These are phyloP conservation scores for Magnusiomyces suaveolens DNA, from an alignment of 1,139 yeast genomes.

Conservation along the genomic window DNA sequence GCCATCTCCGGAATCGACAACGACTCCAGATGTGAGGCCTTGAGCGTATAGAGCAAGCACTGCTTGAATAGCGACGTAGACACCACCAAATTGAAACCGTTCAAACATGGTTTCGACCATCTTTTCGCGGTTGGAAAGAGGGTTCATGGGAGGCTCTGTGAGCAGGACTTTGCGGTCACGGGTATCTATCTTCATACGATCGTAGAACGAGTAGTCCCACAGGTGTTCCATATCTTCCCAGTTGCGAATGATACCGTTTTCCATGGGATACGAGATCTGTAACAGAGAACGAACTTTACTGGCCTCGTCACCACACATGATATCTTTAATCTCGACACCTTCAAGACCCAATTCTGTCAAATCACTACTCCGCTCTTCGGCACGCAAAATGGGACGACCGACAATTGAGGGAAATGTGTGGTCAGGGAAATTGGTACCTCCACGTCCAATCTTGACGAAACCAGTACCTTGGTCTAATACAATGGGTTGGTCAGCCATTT, in stretches of 20 bases:
- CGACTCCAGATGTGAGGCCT: slow-evolving; percentile 96
- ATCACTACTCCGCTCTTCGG: slow-evolving; percentile 79
- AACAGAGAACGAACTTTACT: slow-evolving; percentile 80
- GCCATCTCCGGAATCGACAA: slow-evolving; percentile 91
- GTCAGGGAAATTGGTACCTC: slow-evolving; percentile 96
- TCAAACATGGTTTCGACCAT: slow-evolving; percentile 98
- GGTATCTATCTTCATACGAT: slow-evolving; percentile 71
- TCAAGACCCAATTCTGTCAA: slow-evolving; percentile 28
- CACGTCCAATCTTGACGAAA: slow-evolving; percentile 78
- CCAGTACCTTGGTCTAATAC: slow-evolving; percentile 98
- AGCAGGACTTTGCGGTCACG: slow-evolving; percentile 71
- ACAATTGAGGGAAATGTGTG: slow-evolving; percentile 97
- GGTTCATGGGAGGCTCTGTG: slow-evolving; percentile 98
- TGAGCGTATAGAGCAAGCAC: slow-evolving; percentile 95
- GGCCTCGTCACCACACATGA: slow-evolving; percentile 97
- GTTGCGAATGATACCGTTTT: slow-evolving; percentile 90
- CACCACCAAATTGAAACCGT: slow-evolving; percentile 90
- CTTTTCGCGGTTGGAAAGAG: slow-evolving; percentile 79
- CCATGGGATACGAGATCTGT: slow-evolving; percentile 95
- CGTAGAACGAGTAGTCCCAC: slow-evolving; percentile 97
- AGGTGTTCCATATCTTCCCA: slow-evolving; percentile 99
- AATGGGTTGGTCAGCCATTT: slow-evolving; percentile 14
- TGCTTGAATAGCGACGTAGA: slow-evolving; percentile 96
- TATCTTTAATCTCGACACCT: slow-evolving; percentile 56
- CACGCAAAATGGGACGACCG: slow-evolving; percentile 93